phyloP scores from a whole-genome alignment of 495 filamentous ascomycete genomes.

The Aspergillus sparsus region DNA sequence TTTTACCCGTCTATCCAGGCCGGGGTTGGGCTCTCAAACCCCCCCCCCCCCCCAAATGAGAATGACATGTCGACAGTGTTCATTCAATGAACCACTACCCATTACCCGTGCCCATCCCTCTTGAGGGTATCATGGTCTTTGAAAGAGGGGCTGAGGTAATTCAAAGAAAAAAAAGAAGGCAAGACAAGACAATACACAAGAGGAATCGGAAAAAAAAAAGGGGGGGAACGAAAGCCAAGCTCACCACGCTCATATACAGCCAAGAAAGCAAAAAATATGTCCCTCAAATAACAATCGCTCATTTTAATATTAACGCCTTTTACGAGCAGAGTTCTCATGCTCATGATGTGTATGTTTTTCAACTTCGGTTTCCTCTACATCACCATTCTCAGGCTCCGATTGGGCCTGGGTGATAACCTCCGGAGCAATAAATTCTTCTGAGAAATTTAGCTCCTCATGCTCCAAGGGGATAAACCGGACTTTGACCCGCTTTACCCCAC shows the following conservation, averaged over 20 bases:
- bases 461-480: conserved; percentile 78
- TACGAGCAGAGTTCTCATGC: conserved; percentile 31
- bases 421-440: conserved; percentile 76
- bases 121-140: conserved; percentile 9
- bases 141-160: not conserved
- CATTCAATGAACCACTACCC: not conserved
- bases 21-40: not conserved
- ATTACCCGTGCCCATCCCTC: not conserved
- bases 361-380: conserved; percentile 25
- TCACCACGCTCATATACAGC: conserved; percentile 9
- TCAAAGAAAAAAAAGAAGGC: not conserved
- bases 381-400: conserved; percentile 63
- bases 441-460: conserved; percentile 49
- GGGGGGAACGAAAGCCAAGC: not conserved
- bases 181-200: conserved; percentile 1
- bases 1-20: not conserved
- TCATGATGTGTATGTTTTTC: conserved; percentile 35
- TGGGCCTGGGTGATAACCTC: conserved; percentile 62
- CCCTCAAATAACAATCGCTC: no score
- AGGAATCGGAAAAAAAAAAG: not conserved
- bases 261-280: not conserved
- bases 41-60: not conserved
- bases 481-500: conserved; percentile 77
- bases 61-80: not conserved
- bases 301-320: conserved; percentile 26